Conservation (phyloP, 257 asterid species). For the Paraleonurus japonicus region DNA sequence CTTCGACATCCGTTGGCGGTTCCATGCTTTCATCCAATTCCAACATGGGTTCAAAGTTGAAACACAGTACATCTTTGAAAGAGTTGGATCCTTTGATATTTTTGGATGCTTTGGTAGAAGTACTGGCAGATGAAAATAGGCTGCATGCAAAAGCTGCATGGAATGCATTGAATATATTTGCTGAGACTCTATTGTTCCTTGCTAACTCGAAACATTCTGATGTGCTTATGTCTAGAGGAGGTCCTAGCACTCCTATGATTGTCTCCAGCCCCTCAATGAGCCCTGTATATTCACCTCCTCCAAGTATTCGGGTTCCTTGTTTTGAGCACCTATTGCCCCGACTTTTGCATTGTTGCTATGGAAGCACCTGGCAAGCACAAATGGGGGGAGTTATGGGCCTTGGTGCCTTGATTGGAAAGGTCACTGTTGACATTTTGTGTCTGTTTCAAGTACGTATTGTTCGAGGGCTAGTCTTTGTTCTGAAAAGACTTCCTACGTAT, state of each 20-base stretch:
- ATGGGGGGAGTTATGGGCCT: slow-evolving; percentile 99
- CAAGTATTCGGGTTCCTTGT: slow-evolving; percentile 87
- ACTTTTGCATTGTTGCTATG: slow-evolving; percentile 90
- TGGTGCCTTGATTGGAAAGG: slow-evolving; percentile 95
- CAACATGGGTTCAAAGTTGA: slow-evolving; percentile 52
- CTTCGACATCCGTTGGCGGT: slow-evolving; percentile 55
- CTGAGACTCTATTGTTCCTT: slow-evolving; percentile 88
- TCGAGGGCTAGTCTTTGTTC: slow-evolving; percentile 90
- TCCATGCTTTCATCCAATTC: slow-evolving; percentile 56
- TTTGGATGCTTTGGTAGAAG: slow-evolving; percentile 95
- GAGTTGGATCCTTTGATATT: slow-evolving; percentile 95
- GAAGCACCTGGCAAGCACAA: slow-evolving; percentile 97
- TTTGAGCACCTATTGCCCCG: slow-evolving; percentile 98
- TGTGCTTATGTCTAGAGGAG: slow-evolving; percentile 71
- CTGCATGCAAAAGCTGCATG: slow-evolving; percentile 90
- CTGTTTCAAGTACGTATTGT: slow-evolving; percentile 82
- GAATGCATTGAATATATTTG: slow-evolving; percentile 68
- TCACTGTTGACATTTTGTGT: slow-evolving; percentile 86
- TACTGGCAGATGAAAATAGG: slow-evolving; percentile 88
- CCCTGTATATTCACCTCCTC: slow-evolving; percentile 98
- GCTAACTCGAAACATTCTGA: slow-evolving; percentile 90
- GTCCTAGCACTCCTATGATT: slow-evolving; percentile 94
- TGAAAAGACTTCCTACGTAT: slow-evolving; percentile 89
- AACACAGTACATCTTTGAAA: slow-evolving; percentile 71
- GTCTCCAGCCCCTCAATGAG: slow-evolving; percentile 99